These are phyloP conservation scores for Tolypocladium tropicale DNA, from an alignment of 2,329 filamentous ascomycete genomes.

Conservation along the genomic window DNA sequence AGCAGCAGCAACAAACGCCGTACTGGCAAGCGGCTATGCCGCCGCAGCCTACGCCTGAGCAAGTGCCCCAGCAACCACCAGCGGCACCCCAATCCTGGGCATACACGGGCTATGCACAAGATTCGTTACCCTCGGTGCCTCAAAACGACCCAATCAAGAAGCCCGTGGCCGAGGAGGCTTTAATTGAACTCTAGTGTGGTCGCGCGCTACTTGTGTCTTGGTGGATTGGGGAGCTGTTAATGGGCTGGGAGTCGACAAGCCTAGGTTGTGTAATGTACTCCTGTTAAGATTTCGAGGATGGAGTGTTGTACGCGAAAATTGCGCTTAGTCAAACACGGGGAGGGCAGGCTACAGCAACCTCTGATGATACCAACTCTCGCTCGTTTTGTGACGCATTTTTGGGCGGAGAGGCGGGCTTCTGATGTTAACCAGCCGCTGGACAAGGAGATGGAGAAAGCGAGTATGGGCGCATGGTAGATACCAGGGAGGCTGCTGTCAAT, in stretches of 20 bases:
- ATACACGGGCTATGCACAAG: conserved; percentile 43
- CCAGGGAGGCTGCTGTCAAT: background rate
- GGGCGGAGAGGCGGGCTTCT: background rate
- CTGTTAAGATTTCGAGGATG: background rate
- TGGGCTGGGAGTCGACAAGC: background rate
- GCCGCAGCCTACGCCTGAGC: conserved; percentile 16
- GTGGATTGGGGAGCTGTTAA: too few relatives aligned
- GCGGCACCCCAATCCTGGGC: conserved; percentile 30
- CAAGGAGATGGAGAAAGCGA: background rate
- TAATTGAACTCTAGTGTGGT: conserved; percentile 59
- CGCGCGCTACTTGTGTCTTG: too few relatives aligned
- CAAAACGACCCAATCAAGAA: conserved; percentile 29
- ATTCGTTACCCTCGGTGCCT: conserved; percentile 54
- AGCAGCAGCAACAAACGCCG: conserved; percentile 19
- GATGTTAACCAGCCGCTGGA: background rate
- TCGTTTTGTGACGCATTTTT: background rate
- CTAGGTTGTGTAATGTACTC: background rate
- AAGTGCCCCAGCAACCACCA: conserved; percentile 13
- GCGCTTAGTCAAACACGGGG: background rate
- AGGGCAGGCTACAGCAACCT: background rate
- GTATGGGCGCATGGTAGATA: background rate
- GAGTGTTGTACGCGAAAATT: background rate
- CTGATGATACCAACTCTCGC: background rate
- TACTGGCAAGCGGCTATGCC: conserved; percentile 26
- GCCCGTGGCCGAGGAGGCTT: conserved; percentile 59